phyloP scores from a whole-genome alignment of 495 filamentous ascomycete genomes.

The Aspergillus baeticus region DNA sequence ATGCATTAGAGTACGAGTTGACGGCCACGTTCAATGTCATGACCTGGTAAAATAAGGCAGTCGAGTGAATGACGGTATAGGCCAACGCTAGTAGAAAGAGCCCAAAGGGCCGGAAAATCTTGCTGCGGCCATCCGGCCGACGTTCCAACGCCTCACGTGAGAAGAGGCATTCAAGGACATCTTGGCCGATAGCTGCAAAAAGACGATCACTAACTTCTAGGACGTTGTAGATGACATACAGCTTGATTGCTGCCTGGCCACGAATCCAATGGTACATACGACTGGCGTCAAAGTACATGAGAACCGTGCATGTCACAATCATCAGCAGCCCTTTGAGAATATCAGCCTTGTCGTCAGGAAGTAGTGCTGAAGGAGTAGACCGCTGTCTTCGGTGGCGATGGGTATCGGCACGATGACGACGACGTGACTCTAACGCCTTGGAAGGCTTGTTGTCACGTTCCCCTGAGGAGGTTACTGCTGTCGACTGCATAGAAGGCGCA shows the following conservation, averaged over 20 bases:
- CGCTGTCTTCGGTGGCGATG: constrained; percentile 67
- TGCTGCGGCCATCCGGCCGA: constrained; percentile 83
- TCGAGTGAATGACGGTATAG: constrained; percentile 85
- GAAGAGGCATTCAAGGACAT: constrained; percentile 94
- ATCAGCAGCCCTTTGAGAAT: constrained; percentile 87
- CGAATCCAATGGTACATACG: constrained; percentile 98
- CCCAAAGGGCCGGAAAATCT: constrained; percentile 85
- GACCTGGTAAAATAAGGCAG: constrained; percentile 91
- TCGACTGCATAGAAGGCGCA: constrained; percentile 26
- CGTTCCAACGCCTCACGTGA: constrained; percentile 88
- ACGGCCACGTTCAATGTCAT: constrained; percentile 97
- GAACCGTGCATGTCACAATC: constrained; percentile 73
- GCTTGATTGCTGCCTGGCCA: constrained; percentile 93
- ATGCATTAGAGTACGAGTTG: constrained; percentile 96
- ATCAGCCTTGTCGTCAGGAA: constrained; percentile 91
- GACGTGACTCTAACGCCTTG: constrained; percentile 23
- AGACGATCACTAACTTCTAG: constrained; percentile 87
- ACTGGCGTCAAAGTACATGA: constrained; percentile 94
- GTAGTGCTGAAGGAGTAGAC: constrained; percentile 78
- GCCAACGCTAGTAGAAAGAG: constrained; percentile 84
- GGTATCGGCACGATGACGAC: constrained; percentile 32
- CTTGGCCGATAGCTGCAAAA: constrained; percentile 87
- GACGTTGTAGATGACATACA: constrained; percentile 98
- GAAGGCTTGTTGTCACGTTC: constrained; percentile 24
- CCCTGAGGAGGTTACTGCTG: constrained; percentile 5